phyloP scores from a whole-genome alignment of 2,329 filamentous ascomycete genomes.

The Pseudopithomyces chartarum region DNA sequence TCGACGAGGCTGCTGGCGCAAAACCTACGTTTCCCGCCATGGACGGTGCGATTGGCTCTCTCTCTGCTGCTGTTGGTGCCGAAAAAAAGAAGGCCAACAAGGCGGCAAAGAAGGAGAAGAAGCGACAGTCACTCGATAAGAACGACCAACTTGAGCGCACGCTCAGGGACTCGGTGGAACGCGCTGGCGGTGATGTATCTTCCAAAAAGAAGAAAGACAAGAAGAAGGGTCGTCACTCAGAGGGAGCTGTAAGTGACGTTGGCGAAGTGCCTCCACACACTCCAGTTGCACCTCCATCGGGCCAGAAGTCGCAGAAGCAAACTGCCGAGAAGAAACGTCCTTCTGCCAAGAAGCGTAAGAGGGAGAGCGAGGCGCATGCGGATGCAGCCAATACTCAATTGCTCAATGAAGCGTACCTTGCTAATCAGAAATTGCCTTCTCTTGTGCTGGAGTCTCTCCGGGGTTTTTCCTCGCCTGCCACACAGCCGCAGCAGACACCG shows the following conservation, averaged over 20 bases:
- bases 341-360: constrained; percentile 15
- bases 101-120: not conserved
- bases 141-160: not conserved
- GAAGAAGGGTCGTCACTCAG: constrained; percentile 24
- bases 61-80: constrained; percentile 4
- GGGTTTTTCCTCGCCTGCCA: not conserved
- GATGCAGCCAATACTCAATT: not conserved
- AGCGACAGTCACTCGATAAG: not conserved
- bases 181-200: not conserved
- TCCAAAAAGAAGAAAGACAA: not conserved
- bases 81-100: constrained; percentile 13
- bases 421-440: constrained; percentile 9
- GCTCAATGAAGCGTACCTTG: constrained; percentile 3
- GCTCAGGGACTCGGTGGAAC: not conserved
- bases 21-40: not conserved
- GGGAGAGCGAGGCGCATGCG: not conserved
- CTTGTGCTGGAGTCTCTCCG: constrained; percentile 3
- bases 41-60: not conserved
- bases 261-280: not conserved
- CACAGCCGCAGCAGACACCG: not conserved
- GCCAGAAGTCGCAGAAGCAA: constrained; percentile 7
- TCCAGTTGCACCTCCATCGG: not conserved
- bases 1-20: not conserved
- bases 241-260: not conserved
- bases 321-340: not conserved